phyloP scores from a whole-genome alignment of 805 yeast genomes.

The Candida berthetii region DNA sequence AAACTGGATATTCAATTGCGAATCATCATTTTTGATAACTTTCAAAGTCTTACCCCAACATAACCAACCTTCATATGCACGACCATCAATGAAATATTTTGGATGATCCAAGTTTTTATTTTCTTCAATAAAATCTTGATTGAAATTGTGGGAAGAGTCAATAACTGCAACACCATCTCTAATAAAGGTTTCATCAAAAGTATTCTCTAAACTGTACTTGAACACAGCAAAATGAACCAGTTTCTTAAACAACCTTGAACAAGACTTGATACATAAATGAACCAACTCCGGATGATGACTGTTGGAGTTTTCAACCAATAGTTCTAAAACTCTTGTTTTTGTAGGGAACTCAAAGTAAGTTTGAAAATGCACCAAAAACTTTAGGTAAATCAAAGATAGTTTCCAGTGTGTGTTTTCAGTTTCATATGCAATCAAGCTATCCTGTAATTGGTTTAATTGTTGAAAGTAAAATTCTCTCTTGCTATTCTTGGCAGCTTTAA shows the following conservation, averaged over 20 bases:
- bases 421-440: slow-evolving; percentile 21
- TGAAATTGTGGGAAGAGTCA: slow-evolving; percentile 33
- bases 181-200: slow-evolving; percentile 29
- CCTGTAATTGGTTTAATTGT: slow-evolving; percentile 36
- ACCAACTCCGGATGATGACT: slow-evolving; percentile 68
- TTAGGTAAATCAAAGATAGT: slow-evolving; percentile 38
- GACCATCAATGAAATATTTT: slow-evolving; percentile 50
- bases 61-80: slow-evolving; percentile 57
- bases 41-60: slow-evolving; percentile 61
- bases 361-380: slow-evolving; percentile 47
- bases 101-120: slow-evolving; percentile 42
- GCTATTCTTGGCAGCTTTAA: slow-evolving; percentile 54
- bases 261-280: slow-evolving; percentile 52
- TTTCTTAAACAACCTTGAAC: slow-evolving; percentile 45
- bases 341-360: slow-evolving; percentile 43
- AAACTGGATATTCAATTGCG: slow-evolving; percentile 21
- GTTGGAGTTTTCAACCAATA: slow-evolving; percentile 40
- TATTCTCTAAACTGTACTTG: slow-evolving; percentile 40
- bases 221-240: slow-evolving; percentile 36
- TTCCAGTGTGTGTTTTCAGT: slow-evolving; percentile 48
- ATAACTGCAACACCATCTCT: slow-evolving; percentile 32
- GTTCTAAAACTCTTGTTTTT: slow-evolving; percentile 30
- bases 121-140: slow-evolving; percentile 41
- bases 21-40: slow-evolving; percentile 33
- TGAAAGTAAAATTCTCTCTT: slow-evolving; percentile 41